Base-by-base conservation (phyloP, 495 filamentous ascomycete genomes). In the Hypoxylon fragiforme region DNA sequence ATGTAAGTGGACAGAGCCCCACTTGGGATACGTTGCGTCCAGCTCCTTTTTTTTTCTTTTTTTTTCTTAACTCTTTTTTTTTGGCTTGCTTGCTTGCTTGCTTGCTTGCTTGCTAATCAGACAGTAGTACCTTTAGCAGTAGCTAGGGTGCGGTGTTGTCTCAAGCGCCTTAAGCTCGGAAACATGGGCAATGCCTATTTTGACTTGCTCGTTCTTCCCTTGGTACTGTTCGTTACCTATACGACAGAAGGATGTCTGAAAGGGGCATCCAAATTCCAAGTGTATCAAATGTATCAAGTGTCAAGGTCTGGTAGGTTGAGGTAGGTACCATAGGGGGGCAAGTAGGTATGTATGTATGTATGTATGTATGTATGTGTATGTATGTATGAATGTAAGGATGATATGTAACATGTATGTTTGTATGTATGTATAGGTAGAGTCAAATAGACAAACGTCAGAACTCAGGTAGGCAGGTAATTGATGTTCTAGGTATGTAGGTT, bases 101-200 rank as follows among this genome's bases (percentile, higher is more conserved):
- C 9, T 28, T 28, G 4, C 7, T 22, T 60, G 56, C 56, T 60
- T 54, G 56, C 46, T 57, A 57, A 57, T 57, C 54, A 51, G 31
- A 39, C n/a, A 4, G 24, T 28, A 28, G 24, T 28, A 28, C 9
- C n/a, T n/a, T n/a, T n/a, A n/a, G n/a, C n/a, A 14, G n/a, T 31
- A 38, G 24, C 36, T 30, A 6, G 28, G 47, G 4, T 37, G 26
- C 42, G 26, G 44, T 21, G 28, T 51, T n/a, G n/a, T n/a, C n/a
- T n/a, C n/a, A n/a, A n/a, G n/a, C n/a, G 57, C 55, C 50, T 55
- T 42, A 50, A 41, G 44, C 32, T 44, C 44, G 37, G 48, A 46
- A 51, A 31, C 42, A 46, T 40, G 42, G 54, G 34, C 30, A 28
- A 28, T n/a, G n/a, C n/a, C n/a, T n/a, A n/a, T n/a, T n/a, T n/a